These are phyloP conservation scores for Liriodendron chinense DNA, from an alignment of 164 flowering plant species.

Conservation along the genomic window DNA sequence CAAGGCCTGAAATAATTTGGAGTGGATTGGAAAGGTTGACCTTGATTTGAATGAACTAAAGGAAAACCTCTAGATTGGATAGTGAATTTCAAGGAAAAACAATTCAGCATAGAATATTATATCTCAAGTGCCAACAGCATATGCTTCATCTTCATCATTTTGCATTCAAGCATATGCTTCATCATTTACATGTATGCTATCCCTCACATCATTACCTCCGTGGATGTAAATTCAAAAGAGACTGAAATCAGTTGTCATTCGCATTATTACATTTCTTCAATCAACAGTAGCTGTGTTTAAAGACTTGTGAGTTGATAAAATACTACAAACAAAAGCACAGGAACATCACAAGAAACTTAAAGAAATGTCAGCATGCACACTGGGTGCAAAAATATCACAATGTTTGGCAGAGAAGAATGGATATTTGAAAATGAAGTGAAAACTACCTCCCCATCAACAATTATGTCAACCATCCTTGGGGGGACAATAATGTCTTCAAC, in stretches of 20 bases:
- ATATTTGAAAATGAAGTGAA: background rate
- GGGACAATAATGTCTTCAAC: conserved; percentile 97
- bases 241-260: conserved; percentile 1
- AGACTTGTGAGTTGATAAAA: background rate
- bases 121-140: background rate
- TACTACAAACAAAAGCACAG: background rate
- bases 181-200: no score
- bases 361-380: background rate
- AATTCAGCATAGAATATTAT: background rate
- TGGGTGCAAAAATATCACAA: background rate
- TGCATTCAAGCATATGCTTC: no score
- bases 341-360: background rate
- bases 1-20: no score
- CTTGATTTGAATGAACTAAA: background rate
- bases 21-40: no score
- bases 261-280: background rate
- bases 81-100: background rate
- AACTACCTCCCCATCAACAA: conserved; percentile 95
- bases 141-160: background rate
- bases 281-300: background rate
- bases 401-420: background rate
- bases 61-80: background rate
- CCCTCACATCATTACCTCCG: no score
- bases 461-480: conserved; percentile 90
- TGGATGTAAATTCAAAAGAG: background rate